Base-by-base conservation (phyloP, 2,329 filamentous ascomycete species). In the Phoma sp. region DNA sequence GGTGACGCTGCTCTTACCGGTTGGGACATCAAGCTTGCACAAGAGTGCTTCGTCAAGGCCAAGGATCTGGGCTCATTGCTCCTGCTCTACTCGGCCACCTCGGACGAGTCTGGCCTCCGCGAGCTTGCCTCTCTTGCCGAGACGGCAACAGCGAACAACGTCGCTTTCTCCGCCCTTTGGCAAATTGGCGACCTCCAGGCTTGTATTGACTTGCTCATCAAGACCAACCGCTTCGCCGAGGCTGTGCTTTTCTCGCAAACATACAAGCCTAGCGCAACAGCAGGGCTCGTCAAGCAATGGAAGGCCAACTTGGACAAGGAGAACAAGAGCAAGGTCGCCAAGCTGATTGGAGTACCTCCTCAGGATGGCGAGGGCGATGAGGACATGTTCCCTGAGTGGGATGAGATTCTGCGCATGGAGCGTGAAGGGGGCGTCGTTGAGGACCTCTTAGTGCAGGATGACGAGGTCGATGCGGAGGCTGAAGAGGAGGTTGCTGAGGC, bases 351-450 rank as follows among this genome's bases (percentile, higher is more conserved):
- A 56, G 83, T 91, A 0, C 95, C 95, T 0, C 90, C 86, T 12
- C 52, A 52, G 7, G 91, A 92, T 55, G 77, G 77, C 2, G 82
- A 83, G 56, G 79, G 80, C 6, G 84, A 86, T 56, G 89, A 89
- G 33, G 93, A 96, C 2, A 83, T 99, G 64, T 99, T 99, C 78
- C 93, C 93, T 0, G 92, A 97, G 69, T 99, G 95, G 95, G 90
- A 96, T 4, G 89, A 95, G 75, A 97, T 91, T 81, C 73, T 98
- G 65, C 83, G 84, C 69, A 73, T 96, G 58, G 95, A 98, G 79
- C 84, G 83, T 54, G 87, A 92, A 65, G 89, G 90, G 3, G 81
- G 80, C 3, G 73, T 77, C 43, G 76, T 77, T 28, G 76, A 76
- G 34, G 74, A 74, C 48, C 57, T 68, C 51, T 47, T 67, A 29